Base-by-base conservation (phyloP, 352 stramenopile genomes). In the Phytophthora lateralis region DNA sequence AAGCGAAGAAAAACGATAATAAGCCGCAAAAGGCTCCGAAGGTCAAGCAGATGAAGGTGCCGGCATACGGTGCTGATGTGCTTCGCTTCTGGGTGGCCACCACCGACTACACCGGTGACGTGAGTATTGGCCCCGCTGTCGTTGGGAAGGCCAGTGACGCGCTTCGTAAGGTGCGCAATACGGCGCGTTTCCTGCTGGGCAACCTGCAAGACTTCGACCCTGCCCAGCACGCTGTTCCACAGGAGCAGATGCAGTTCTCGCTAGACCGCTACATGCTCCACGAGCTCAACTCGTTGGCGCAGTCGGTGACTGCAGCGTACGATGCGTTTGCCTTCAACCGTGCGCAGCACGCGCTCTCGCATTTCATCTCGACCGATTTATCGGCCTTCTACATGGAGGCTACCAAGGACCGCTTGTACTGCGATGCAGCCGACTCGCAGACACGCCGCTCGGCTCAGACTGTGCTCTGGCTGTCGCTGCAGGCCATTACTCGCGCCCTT, bases 361-460 rank as follows among this genome's bases (percentile, higher is more conserved):
- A 96, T 54, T 99, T 96, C 54, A 81, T 99, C 69, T 85, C 91
- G 24, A 92, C 88, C 0, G 96, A 99, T 66, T 69, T 99, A 11
- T 99, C 96, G 26, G 97, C 98, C 54, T 99, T 99, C 68, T 99
- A 99, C 81, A 91, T 99, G 69, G 96, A 99, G 72, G 94, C 97
- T 15, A 88, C 91, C 32, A 99, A 99, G 70, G 97, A 99, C 68
- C 84, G 96, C 8, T 71, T 99, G 34, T 99, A 99, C 76, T 98
- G 98, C 68, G 97, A 97, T 29, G 82, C 78, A 12, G 60, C 85
- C 8, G 74, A 97, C 64, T 88, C 95, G 61, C 32, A 66, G 24
- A 86, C 91, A 47, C 92, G 96, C 49, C 75, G 82, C 10, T 71
- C 76, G 3, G 83, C 80, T 30, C 97, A 99, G 75, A 98, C 93